These are phyloP conservation scores for Citrullus colocynthis DNA, from an alignment of 306 rosid species.

Conservation along the genomic window DNA sequence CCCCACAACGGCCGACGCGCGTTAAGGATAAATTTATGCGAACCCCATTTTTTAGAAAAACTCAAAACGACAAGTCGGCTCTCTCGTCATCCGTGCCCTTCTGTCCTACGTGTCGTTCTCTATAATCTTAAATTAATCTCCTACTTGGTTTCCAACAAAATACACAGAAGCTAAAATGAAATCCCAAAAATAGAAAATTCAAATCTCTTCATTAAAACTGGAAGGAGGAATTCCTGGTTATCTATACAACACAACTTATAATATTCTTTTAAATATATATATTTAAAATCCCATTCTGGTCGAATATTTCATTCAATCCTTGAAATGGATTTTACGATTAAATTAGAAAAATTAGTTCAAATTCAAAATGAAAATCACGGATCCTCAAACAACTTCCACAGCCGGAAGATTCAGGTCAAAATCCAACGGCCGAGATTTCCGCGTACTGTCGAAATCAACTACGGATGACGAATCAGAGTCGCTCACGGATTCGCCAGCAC, in stretches of 20 bases:
- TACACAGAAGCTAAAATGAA: too few relatives aligned
- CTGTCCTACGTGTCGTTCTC: not conserved
- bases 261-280: not conserved
- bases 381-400: constrained; percentile 40
- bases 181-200: not conserved
- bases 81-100: not conserved
- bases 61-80: not conserved
- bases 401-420: constrained; percentile 74
- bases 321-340: not conserved
- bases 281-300: not conserved
- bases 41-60: not conserved
- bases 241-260: not conserved
- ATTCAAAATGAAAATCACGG: not conserved
- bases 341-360: not conserved
- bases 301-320: not conserved
- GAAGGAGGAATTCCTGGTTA: not conserved
- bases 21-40: not conserved
- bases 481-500: constrained; percentile 14
- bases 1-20: not conserved
- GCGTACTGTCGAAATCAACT: constrained; percentile 27
- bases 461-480: constrained; percentile 46
- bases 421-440: constrained; percentile 24
- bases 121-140: not conserved
- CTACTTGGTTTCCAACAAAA: not conserved
- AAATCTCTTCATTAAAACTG: not conserved